phyloP scores from a whole-genome alignment of 192 early-diverging fungal genomes.

The Globomyces pollinis-pini region DNA sequence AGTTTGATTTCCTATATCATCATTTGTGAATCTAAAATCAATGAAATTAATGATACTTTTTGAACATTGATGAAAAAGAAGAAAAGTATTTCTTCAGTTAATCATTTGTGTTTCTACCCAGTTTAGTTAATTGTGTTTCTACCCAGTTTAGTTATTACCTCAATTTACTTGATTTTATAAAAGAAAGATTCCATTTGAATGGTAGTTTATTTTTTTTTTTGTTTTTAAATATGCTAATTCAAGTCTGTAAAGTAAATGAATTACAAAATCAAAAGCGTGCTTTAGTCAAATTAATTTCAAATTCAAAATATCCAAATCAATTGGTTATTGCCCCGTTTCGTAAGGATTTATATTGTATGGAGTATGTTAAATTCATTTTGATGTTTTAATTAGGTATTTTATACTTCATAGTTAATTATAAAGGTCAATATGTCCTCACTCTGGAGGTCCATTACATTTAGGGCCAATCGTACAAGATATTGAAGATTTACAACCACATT shows the following conservation, averaged over 20 bases:
- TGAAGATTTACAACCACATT: constrained; percentile 20
- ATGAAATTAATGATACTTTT: background rate
- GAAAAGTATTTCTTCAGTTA: background rate
- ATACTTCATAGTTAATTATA: no score
- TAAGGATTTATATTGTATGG: constrained; percentile 1
- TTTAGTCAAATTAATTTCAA: no score
- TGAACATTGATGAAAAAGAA: background rate
- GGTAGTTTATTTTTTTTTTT: no score
- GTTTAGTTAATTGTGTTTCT: no score
- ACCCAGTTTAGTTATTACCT: no score
- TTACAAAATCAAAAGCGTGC: no score
- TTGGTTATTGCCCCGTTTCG: background rate
- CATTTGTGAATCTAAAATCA: constrained; percentile 32
- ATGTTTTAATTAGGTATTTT: no score
- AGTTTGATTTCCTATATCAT: constrained; percentile 76
- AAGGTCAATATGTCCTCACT: constrained; percentile 39
- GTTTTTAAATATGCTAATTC: no score
- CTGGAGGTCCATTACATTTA: constrained; percentile 28
- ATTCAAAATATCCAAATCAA: no score
- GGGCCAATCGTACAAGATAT: constrained; percentile 32
- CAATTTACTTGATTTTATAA: no score
- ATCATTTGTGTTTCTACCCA: background rate
- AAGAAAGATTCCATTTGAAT: no score
- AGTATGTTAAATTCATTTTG: background rate
- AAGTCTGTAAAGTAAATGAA: no score